Base-by-base conservation (phyloP, 768 basidiomycete genomes). In the Tephrocybe rancida region DNA sequence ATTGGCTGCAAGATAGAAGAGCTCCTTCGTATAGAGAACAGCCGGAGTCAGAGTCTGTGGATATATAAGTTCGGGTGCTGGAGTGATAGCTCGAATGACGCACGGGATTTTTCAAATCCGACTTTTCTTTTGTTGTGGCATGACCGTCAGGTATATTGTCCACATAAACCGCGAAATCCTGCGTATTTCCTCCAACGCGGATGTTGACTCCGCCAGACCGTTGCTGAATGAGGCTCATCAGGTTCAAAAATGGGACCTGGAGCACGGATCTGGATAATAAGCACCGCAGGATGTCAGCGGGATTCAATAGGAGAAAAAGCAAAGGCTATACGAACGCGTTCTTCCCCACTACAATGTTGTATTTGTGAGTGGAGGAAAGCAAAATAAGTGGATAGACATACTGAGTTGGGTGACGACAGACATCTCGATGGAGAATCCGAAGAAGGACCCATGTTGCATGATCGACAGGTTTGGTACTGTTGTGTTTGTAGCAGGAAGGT, bases 401-500 rank as follows among this genome's bases (percentile, higher is more conserved):
- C 86, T 67, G 59, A 87, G 74, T 71, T 82, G 80, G 53, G 79
- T 80, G 6, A 83, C 76, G 14, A 90, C 82, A 42, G 86, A 87
- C 73, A 88, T 76, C 68, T 90, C 88, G 43, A 91, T 77, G 3
- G 85, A 87, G 64, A 90, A 88, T 7, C 87, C 88, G 48, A 84
- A 75, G 61, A 88, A 89, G 16, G 80, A 75, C 16, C 82, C 84
- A 50, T 37, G 21, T 44, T 73, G 73, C 22, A 67, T 65, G 19
- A 75, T 73, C 10, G 73, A 74, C 29, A 74, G 48, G 3, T 69
- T 70, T 3, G 50, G 55, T 2, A 71, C 71, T 10, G 48, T 58
- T 3, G 60, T 59, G 9, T 66, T 72, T 43, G 67, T 65, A 14
- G 50, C 60, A 51, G 70, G 67, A 18, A 84, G 66, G 47, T 74